These are phyloP conservation scores for Knufia fluminis DNA, from an alignment of 2,329 filamentous ascomycete species.

Conservation along the genomic window DNA sequence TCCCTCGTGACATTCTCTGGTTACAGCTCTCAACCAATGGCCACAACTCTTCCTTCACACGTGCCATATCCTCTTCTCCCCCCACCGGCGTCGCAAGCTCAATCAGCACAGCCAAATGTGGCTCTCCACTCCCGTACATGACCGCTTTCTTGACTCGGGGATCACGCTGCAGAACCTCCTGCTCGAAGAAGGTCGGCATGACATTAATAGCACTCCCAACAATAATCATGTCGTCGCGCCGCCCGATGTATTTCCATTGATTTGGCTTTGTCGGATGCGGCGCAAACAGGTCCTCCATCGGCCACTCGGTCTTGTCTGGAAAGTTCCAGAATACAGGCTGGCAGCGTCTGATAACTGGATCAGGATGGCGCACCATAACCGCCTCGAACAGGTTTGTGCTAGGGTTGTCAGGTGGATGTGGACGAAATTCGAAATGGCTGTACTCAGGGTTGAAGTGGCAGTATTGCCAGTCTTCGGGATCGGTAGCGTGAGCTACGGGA, in stretches of 20 bases:
- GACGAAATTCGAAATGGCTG: too few relatives aligned
- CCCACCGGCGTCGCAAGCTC: neutral
- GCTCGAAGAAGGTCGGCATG: neutral
- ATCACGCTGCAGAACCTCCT: neutral
- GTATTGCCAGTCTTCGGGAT: too few relatives aligned
- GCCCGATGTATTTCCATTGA: neutral
- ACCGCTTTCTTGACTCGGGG: neutral
- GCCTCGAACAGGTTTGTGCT: too few relatives aligned
- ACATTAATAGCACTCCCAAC: neutral
- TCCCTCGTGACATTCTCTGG: neutral
- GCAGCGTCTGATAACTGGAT: too few relatives aligned
- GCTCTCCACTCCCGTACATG: neutral
- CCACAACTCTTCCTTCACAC: neutral
- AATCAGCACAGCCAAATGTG: neutral
- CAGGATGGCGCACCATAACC: too few relatives aligned
- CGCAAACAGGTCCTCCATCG: neutral
- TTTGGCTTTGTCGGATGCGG: neutral
- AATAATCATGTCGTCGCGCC: neutral
- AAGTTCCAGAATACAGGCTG: too few relatives aligned
- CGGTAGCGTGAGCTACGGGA: too few relatives aligned
- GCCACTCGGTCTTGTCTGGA: neutral
- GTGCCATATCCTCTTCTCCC: neutral
- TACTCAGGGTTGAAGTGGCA: too few relatives aligned
- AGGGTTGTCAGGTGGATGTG: too few relatives aligned
- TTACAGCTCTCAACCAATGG: neutral